Evolutionary conservation across 805 yeast species (phyloP), one percentile per base, ranked within the genome.

Genomic region (Wilhelminamyces savonicus): DNA sequence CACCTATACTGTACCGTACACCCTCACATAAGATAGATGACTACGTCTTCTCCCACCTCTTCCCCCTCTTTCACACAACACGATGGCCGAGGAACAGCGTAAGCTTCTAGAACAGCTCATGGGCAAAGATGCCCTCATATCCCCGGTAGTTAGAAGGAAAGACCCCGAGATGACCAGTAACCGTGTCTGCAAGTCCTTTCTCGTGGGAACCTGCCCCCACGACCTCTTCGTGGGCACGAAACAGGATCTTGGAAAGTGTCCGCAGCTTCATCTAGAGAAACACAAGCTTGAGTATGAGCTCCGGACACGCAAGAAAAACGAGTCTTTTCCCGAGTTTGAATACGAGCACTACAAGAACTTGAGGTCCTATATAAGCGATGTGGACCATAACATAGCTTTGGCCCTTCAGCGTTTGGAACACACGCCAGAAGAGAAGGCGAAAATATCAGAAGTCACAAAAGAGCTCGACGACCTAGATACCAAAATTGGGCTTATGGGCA

Each of bases 131-230:
- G 59, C 69, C 4, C 46, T 70, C 25, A 50, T 57, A 10, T 51
- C 59, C 11, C 59, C 61, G 16, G 48, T 44, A 14, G 39, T 41
- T 14, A 42, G 53, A 38, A 56, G 56, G 36, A 59, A 43, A 42
- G 71, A 44, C 47, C 64, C 52, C 32, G 75, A 48, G 41, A 64
- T 54, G 58, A 62, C 57, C 26, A 59, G 38, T 52, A 67, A 30
- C 10, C 62, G 74, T 25, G 77, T 86, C 5, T 88, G 97, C 56
- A 82, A 82, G 50, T 66, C 82, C 13, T 88, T 78, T 50, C 53
- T 88, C n/a, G 84, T 85, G 11, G 95, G 92, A 0, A 71, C 74
- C 7, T 88, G 97, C 44, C 90, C 95, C 0, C 79, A 82, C 51
- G 96, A 87, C 39, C 52, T 87, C 27, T 83, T 88, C 47, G 68